Conservation (phyloP, 345 rosid species). For the Gossypium longicalyx region DNA sequence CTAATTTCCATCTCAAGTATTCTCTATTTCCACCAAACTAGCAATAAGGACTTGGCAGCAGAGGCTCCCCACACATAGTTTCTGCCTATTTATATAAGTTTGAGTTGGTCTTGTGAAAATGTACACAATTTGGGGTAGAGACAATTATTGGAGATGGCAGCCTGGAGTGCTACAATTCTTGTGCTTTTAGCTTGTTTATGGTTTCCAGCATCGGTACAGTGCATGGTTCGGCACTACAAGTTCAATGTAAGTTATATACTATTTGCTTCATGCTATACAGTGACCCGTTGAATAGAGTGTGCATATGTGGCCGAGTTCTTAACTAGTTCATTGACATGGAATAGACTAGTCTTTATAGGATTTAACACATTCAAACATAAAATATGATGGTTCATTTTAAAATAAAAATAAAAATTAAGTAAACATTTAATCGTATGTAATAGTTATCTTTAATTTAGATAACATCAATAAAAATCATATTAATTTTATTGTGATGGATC, state of each 20-base stretch:
- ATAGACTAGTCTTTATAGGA: background rate
- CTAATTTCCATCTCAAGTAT: conserved; percentile 4
- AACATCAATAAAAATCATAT: no score
- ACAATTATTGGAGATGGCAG: conserved; percentile 28
- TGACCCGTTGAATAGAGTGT: no score
- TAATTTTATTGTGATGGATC: no score
- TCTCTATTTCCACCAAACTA: conserved; percentile 35
- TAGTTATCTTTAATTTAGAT: no score
- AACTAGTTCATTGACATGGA: background rate
- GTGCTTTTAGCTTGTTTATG: conserved; percentile 28
- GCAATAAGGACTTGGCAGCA: conserved; percentile 54
- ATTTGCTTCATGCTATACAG: background rate
- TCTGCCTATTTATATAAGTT: conserved; percentile 36
- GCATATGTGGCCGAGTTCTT: background rate
- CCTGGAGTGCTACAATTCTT: conserved; percentile 28
- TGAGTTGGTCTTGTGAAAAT: conserved; percentile 6
- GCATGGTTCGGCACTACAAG: conserved; percentile 62
- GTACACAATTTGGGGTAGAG: conserved; percentile 6
- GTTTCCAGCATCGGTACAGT: conserved; percentile 39
- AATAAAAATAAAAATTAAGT: no score
- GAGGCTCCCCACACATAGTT: background rate
- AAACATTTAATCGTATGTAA: no score
- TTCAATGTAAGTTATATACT: conserved; percentile 48
- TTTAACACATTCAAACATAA: background rate
- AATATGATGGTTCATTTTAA: background rate